phyloP scores from a whole-genome alignment of 2,329 filamentous ascomycete species.

The Fusarium tricinctum region DNA sequence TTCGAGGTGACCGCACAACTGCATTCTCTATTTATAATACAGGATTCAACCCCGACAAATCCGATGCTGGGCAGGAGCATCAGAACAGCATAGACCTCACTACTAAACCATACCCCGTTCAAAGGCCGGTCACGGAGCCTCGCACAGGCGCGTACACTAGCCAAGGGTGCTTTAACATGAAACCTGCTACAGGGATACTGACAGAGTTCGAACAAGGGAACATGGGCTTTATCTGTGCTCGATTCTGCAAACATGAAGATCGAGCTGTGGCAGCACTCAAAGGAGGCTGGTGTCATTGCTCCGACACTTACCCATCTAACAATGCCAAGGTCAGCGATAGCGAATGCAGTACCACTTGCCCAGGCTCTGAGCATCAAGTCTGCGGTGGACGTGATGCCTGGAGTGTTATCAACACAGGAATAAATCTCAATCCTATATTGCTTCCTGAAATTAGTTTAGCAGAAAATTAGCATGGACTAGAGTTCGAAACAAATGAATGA shows the following conservation, averaged over 20 bases:
- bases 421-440: accelerated
- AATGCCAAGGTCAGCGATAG: background rate
- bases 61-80: too few species aligned
- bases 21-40: conserved; percentile 7
- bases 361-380: background rate
- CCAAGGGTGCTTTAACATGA: conserved; percentile 16
- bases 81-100: background rate
- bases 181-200: background rate
- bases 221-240: background rate
- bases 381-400: background rate
- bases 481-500: too few species aligned
- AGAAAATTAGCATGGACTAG: too few species aligned
- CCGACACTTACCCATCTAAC: conserved; percentile 8
- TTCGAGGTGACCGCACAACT: accelerated
- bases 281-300: background rate
- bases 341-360: background rate
- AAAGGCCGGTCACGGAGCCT: background rate
- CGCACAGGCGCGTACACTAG: background rate
- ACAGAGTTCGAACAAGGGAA: background rate
- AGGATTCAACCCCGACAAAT: background rate
- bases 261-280: conserved; percentile 5
- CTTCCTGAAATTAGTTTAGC: too few species aligned
- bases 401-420: conserved; percentile 13
- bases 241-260: background rate
- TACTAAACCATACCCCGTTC: background rate